Conservation (phyloP, 2,329 filamentous ascomycete species). For the Drechslerella dactyloides region DNA sequence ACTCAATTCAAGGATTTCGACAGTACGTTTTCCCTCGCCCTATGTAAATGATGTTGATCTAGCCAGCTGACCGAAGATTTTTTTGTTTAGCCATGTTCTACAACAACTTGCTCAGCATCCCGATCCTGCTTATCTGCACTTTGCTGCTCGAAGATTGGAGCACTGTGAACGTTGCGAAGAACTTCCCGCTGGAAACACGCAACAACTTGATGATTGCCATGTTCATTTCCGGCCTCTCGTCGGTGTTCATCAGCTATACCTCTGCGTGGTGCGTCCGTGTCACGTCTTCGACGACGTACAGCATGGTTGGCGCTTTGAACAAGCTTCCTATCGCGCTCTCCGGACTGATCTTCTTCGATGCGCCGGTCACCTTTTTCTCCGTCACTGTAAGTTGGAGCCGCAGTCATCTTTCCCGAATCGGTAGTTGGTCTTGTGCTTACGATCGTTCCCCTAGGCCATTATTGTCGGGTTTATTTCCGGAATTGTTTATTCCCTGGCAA, state of each 20-base stretch:
- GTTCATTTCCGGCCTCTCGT: constrained; percentile 89
- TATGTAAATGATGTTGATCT: background rate
- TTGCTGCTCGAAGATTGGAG: constrained; percentile 93
- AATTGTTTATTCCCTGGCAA: constrained; percentile 85
- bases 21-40: constrained; percentile 69
- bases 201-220: constrained; percentile 84
- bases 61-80: constrained; percentile 57
- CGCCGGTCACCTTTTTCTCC: constrained; percentile 88
- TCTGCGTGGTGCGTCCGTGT: constrained; percentile 98
- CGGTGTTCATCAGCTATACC: constrained; percentile 99
- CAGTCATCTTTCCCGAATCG: background rate
- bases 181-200: constrained; percentile 84
- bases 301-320: constrained; percentile 97
- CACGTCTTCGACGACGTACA: constrained; percentile 88
- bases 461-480: constrained; percentile 88
- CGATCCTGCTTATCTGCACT: constrained; percentile 82
- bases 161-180: constrained; percentile 76
- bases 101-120: constrained; percentile 97
- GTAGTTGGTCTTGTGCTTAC: constrained; percentile 6
- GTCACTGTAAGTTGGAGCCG: constrained; percentile 54
- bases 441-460: constrained; percentile 76
- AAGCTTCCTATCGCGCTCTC: constrained; percentile 95
- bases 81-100: constrained; percentile 89
- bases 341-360: constrained; percentile 92
- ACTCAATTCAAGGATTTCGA: constrained; percentile 99